Evolutionary conservation across 331 rosid genomes (phyloP).

Genomic region (Malus hybrid): DNA sequence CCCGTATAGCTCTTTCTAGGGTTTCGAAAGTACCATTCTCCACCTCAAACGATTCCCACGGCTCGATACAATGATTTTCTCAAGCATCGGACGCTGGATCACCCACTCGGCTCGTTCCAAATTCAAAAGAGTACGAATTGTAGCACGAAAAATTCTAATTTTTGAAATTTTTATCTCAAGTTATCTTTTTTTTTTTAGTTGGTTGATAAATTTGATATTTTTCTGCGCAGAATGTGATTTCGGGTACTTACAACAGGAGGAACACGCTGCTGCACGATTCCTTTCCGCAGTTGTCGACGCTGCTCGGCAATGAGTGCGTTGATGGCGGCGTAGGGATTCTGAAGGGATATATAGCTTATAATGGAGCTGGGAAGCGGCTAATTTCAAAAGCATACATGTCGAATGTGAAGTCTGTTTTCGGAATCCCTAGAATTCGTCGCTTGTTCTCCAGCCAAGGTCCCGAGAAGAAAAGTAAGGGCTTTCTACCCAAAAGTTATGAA

Average conservation of each 20-base stretch:
- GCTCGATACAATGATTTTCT: conserved; percentile 21
- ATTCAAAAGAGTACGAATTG: neutral
- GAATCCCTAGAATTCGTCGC: conserved; percentile 19
- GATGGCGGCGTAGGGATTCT: conserved; percentile 16
- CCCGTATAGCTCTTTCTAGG: neutral
- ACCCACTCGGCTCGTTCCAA: conserved; percentile 18
- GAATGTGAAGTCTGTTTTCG: conserved; percentile 10
- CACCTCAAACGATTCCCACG: neutral
- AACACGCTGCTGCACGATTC: neutral
- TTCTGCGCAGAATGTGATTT: conserved; percentile 11
- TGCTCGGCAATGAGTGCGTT: neutral
- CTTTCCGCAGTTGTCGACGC: neutral
- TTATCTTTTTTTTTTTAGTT: neutral
- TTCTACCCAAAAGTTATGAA: neutral
- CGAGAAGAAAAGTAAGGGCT: conserved; percentile 15
- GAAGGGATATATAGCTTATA: conserved; percentile 1
- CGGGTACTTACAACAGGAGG: conserved; percentile 8
- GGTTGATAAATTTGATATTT: neutral
- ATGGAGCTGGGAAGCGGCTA: conserved; percentile 21
- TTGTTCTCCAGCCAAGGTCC: conserved; percentile 18
- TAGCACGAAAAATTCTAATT: neutral
- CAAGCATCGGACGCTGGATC: conserved; percentile 23
- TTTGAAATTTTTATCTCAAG: neutral
- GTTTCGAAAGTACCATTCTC: neutral
- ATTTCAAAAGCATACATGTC: conserved; percentile 6